phyloP scores from a whole-genome alignment of 2,329 filamentous ascomycete species.

The Xylariaceae sp. region DNA sequence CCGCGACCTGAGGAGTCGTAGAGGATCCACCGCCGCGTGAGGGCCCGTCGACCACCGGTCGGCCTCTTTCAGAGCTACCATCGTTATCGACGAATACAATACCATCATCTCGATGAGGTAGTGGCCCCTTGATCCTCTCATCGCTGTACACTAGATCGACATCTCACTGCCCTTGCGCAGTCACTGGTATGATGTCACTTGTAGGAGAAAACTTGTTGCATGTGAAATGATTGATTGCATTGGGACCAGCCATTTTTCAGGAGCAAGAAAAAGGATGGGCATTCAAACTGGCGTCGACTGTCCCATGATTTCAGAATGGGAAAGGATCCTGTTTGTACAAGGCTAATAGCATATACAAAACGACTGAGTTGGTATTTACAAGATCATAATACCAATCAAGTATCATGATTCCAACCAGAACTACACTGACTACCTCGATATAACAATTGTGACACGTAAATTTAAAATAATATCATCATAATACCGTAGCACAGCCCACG shows the following conservation, averaged over 20 bases:
- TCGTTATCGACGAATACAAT: constrained; percentile 18
- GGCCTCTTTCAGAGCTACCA: constrained; percentile 22
- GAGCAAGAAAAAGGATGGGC: constrained; percentile 29
- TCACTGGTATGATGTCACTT: constrained; percentile 20
- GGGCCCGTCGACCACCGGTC: constrained; percentile 26
- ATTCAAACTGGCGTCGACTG: constrained; percentile 35
- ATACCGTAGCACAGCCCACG: no score
- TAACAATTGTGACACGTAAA: neutral
- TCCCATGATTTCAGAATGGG: constrained; percentile 27
- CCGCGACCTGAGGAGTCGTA: constrained; percentile 41
- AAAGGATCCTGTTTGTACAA: constrained; percentile 34
- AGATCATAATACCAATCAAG: constrained; percentile 9
- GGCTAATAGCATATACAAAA: constrained; percentile 34
- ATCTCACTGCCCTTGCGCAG: constrained; percentile 16
- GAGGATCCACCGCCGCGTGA: constrained; percentile 33
- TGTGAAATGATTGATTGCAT: constrained; percentile 25
- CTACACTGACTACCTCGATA: neutral
- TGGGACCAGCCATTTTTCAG: constrained; percentile 31
- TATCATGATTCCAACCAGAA: no score
- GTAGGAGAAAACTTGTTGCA: constrained; percentile 25
- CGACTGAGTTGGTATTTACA: constrained; percentile 6
- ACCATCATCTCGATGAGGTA: constrained; percentile 13
- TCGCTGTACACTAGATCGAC: constrained; percentile 30
- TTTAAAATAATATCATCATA: no score
- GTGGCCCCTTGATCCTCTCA: constrained; percentile 14